Evolutionary conservation across 129 eudicot genomes (phyloP).

Genomic region (Solidago caesia): DNA sequence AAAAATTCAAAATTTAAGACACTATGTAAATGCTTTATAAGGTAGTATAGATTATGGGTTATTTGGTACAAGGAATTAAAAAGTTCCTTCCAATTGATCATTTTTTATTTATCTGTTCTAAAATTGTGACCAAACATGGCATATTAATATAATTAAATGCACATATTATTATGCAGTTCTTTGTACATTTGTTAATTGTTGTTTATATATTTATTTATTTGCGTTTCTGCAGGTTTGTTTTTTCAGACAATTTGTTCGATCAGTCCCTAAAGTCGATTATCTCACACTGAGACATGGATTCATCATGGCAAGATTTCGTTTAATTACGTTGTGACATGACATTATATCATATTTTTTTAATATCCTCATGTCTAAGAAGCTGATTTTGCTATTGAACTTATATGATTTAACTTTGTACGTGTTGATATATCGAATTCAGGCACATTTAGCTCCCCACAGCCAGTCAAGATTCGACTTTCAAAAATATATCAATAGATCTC

Average conservation of each 20-base stretch:
- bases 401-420: background rate
- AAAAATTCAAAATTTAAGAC: too few species aligned
- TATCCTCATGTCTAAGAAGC: background rate
- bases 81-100: too few species aligned
- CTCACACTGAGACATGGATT: conserved; percentile 58
- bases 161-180: too few species aligned
- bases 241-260: conserved; percentile 50
- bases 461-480: conserved; percentile 50
- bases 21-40: too few species aligned
- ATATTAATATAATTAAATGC: too few species aligned
- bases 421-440: conserved; percentile 30
- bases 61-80: too few species aligned
- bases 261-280: conserved; percentile 64
- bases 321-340: background rate
- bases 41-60: too few species aligned
- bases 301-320: conserved; percentile 38
- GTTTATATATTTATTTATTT: background rate
- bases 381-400: background rate
- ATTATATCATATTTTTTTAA: background rate
- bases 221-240: conserved; percentile 51
- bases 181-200: background rate
- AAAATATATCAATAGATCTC: conserved; percentile 52
- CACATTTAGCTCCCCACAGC: conserved; percentile 56
- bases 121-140: too few species aligned
- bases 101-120: too few species aligned